A percentile compares a stretch with the other conserved stretches of the same genome.
phyloP scores from a whole-genome alignment of 2,329 filamentous ascomycete genomes.

The Lasiodiplodia sp. region DNA sequence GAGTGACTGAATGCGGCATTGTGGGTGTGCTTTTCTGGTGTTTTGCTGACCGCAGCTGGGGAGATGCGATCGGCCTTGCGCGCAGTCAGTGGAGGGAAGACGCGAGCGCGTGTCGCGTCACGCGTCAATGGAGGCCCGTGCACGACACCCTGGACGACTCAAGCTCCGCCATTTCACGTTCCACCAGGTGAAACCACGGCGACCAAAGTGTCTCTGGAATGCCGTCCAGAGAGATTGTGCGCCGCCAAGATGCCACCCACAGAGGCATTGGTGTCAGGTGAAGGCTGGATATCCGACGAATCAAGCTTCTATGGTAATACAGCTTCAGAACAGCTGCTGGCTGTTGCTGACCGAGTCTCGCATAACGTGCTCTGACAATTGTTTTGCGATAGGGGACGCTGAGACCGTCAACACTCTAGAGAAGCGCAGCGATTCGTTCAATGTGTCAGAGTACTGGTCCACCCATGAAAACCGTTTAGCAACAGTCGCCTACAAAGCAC shows the following conservation, averaged over 20 bases:
- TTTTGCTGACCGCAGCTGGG: slow-evolving; percentile 2
- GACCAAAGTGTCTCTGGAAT: slow-evolving; percentile 5
- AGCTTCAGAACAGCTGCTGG: neutral
- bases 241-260: slow-evolving; percentile 26
- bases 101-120: slow-evolving; percentile 18
- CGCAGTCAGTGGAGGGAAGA: slow-evolving; percentile 11
- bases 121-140: slow-evolving; percentile 22
- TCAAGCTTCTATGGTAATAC: slow-evolving; percentile 54
- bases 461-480: slow-evolving; percentile 3
- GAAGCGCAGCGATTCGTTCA: neutral
- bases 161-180: slow-evolving; percentile 4
- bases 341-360: neutral
- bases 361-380: neutral
- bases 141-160: neutral
- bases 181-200: neutral
- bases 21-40: slow-evolving; percentile 23
- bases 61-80: slow-evolving; percentile 1
- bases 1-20: slow-evolving; percentile 58
- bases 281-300: slow-evolving; percentile 51
- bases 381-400: slow-evolving; percentile 29
- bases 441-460: slow-evolving; percentile 12
- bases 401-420: slow-evolving; percentile 25
- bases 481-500: slow-evolving; percentile 11
- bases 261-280: slow-evolving; percentile 40
- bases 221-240: neutral